Percentiles rank a stretch among this genome's conserved stretches.
phyloP scores from a whole-genome alignment of 345 rosid genomes.

The Cochlearia excelsa region DNA sequence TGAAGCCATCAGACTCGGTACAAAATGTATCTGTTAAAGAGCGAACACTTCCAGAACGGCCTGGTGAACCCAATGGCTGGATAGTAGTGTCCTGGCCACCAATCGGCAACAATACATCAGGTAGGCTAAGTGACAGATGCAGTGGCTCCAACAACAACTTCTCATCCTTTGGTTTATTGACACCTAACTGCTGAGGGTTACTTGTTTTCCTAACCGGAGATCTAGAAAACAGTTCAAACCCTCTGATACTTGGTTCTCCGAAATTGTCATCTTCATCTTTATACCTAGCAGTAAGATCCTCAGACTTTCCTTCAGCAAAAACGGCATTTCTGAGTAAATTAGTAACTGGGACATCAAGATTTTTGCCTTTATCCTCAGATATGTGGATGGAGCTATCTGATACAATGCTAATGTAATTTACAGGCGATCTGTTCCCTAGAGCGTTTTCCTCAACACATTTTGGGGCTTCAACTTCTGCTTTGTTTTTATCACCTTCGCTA shows the following conservation, averaged over 20 bases:
- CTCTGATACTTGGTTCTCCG: constrained; percentile 79
- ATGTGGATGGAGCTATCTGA: constrained; percentile 35
- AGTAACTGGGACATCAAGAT: constrained; percentile 45
- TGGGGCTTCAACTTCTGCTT: constrained; percentile 36
- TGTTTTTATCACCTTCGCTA: constrained; percentile 44
- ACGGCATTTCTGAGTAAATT: constrained; percentile 37
- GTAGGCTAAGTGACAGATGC: constrained; percentile 94
- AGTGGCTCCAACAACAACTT: constrained; percentile 66
- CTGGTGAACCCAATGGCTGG: constrained; percentile 66
- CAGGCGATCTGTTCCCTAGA: constrained; percentile 31
- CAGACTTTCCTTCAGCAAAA: constrained; percentile 44
- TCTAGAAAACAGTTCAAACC: constrained; percentile 78
- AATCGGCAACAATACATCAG: constrained; percentile 75
- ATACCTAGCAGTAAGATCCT: constrained; percentile 35
- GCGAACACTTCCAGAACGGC: constrained; percentile 69
- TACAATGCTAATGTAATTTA: constrained; percentile 27
- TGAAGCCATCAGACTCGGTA: constrained; percentile 81
- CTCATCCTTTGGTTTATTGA: constrained; percentile 54
- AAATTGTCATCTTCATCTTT: constrained; percentile 50
- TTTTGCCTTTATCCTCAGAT: constrained; percentile 65
- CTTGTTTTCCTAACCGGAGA: constrained; percentile 63
- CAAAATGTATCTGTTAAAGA: constrained; percentile 68
- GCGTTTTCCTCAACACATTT: constrained; percentile 37
- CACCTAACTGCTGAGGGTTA: constrained; percentile 46
- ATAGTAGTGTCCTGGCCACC: constrained; percentile 52